Evolutionary conservation across 805 yeast genomes (phyloP).

Genomic region (fission yeast (Schizosaccharomyces pombe)): ASM294v3 CU329670.1:2448501-2449000

Average conservation of each 20-base stretch:
- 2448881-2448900: neutral
- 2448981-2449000: constrained; percentile 2
- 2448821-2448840: constrained; percentile 10
- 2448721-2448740: constrained; percentile 7
- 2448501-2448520: constrained; percentile 6
- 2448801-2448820: constrained; percentile 6
- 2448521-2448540: constrained; percentile 4
- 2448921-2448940: neutral
- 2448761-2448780: constrained; percentile 8
- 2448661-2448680: constrained; percentile 8
- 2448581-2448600: constrained; percentile 5
- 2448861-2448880: neutral
- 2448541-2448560: neutral
- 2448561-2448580: constrained; percentile 8
- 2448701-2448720: constrained; percentile 9
- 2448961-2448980: constrained; percentile 1
- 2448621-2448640: neutral
- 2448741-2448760: constrained; percentile 9
- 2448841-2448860: constrained; percentile 6
- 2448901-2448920: neutral
- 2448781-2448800: constrained; percentile 8
- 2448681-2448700: constrained; percentile 8
- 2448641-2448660: constrained; percentile 8
- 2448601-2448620: neutral
- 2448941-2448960: neutral